Conservation (phyloP, 1,139 yeast genomes). For the Hyphopichia khmerensis region DNA sequence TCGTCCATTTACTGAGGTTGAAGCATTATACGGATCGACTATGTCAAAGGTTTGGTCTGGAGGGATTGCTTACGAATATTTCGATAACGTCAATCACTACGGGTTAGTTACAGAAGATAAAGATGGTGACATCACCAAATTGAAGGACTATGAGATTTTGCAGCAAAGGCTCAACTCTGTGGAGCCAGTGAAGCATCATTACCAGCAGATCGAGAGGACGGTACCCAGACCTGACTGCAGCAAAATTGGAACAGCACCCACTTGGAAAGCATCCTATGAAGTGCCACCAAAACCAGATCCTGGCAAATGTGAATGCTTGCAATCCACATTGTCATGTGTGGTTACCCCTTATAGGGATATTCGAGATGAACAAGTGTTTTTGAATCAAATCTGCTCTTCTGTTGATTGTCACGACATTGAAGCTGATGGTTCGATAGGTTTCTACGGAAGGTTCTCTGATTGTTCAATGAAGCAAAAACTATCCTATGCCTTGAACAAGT, state of each 20-base stretch:
- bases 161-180: conserved; percentile 31
- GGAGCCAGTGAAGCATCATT: conserved; percentile 19
- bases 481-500: conserved; percentile 52
- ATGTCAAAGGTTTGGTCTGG: conserved; percentile 45
- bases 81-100: conserved; percentile 34
- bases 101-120: conserved; percentile 31
- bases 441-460: conserved; percentile 58
- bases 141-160: conserved; percentile 44
- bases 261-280: conserved; percentile 43
- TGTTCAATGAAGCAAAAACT: conserved; percentile 53
- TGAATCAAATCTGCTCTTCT: conserved; percentile 48
- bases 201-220: conserved; percentile 7
- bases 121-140: conserved; percentile 30
- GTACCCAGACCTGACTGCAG: not conserved
- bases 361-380: conserved; percentile 26
- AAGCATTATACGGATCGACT: conserved; percentile 32
- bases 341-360: conserved; percentile 33
- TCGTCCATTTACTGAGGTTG: conserved; percentile 55
- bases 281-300: conserved; percentile 58
- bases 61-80: conserved; percentile 40
- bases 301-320: conserved; percentile 57
- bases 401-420: conserved; percentile 52
- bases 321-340: conserved; percentile 50
- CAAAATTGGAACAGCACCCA: not conserved
- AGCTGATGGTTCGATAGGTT: conserved; percentile 48